These are phyloP conservation scores for Gnomoniopsis sp. DNA, from an alignment of 2,329 filamentous ascomycete genomes.

Conservation along the genomic window DNA sequence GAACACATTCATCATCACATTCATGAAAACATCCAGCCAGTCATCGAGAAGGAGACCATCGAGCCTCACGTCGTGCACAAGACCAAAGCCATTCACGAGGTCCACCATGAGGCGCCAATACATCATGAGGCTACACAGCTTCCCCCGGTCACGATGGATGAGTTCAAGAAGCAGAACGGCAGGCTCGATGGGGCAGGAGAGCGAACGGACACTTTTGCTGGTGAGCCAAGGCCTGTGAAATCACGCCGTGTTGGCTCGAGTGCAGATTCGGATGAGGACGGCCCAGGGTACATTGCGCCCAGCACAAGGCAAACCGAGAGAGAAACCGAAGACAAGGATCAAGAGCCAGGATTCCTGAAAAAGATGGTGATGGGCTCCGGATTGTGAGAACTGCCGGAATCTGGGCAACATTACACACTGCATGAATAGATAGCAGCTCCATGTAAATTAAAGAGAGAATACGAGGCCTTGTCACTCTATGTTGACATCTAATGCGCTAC, in stretches of 20 bases:
- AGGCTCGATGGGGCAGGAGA: conserved; percentile 38
- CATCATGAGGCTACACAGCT: conserved; percentile 64
- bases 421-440: too few species aligned
- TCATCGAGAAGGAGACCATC: conserved; percentile 67
- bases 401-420: too few species aligned
- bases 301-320: not conserved
- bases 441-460: too few species aligned
- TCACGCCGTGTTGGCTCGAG: too few species aligned
- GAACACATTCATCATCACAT: conserved; percentile 64
- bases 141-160: conserved; percentile 60
- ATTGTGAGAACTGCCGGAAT: not conserved
- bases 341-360: not conserved
- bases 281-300: not conserved
- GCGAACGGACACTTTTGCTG: not conserved
- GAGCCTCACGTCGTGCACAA: conserved; percentile 68
- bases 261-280: not conserved
- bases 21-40: conserved; percentile 67
- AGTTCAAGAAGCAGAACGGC: conserved; percentile 57
- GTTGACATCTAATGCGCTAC: too few species aligned
- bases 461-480: too few species aligned
- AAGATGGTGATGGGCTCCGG: not conserved
- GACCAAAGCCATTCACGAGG: conserved; percentile 69
- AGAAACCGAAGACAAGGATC: not conserved
- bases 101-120: conserved; percentile 63
- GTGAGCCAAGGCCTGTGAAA: not conserved